phyloP scores from a whole-genome alignment of 192 early-diverging fungal genomes.

The Backusella tuberculispora region DNA sequence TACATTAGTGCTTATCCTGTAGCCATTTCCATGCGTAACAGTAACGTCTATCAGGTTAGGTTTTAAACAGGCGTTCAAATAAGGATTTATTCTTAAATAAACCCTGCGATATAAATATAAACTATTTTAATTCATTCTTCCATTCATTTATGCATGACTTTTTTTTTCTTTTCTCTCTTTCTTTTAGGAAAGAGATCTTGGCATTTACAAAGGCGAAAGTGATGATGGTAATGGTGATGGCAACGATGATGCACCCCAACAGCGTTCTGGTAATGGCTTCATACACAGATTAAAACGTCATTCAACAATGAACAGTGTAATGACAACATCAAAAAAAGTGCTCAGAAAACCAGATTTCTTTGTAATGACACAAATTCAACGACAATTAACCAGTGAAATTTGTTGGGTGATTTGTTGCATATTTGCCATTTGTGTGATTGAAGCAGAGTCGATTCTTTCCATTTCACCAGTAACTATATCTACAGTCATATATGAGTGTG shows the following conservation, averaged over 20 bases:
- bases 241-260: background rate
- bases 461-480: conserved; percentile 34
- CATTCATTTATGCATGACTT: no score
- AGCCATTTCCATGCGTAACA: conserved; percentile 43
- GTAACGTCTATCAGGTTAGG: conserved; percentile 40
- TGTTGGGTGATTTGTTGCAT: conserved; percentile 40
- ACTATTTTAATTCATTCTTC: no score
- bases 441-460: conserved; percentile 31
- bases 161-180: background rate
- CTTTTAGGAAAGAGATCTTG: conserved; percentile 34
- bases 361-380: conserved; percentile 42
- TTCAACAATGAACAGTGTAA: conserved; percentile 26
- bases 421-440: conserved; percentile 35
- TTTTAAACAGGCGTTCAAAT: background rate
- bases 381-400: conserved; percentile 43
- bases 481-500: conserved; percentile 43
- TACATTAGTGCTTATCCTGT: conserved; percentile 45
- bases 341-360: conserved; percentile 40
- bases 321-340: conserved; percentile 28
- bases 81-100: no score
- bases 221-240: conserved; percentile 27
- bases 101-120: no score
- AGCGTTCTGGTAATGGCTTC: no score
- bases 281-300: conserved; percentile 20
- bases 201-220: conserved; percentile 31